Base-by-base conservation (phyloP, 1,284 basidiomycete genomes). In the Chiua sp. region DNA sequence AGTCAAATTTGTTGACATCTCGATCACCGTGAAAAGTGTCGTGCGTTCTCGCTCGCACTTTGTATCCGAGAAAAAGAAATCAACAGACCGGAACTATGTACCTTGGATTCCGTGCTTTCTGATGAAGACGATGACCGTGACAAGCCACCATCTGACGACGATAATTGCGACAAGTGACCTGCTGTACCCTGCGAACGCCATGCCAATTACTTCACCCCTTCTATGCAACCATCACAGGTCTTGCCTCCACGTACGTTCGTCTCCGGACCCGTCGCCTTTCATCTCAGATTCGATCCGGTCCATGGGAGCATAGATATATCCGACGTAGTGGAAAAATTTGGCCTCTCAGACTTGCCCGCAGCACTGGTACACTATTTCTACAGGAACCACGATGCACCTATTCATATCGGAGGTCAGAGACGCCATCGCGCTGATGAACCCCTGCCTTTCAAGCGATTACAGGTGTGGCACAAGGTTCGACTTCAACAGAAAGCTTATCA, bases 1-100 rank as follows among this genome's bases (percentile, higher is more conserved):
- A 13, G 63, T 10, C 72, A 76, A 58, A 74, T 75, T 15, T 72
- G 67, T 52, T 49, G 67, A n/a, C 55, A 60, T 48, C 68, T 76
- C 26, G 68, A 75, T 56, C 54, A 63, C 12, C 11, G 44, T 44
- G 69, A 75, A 11, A 75, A 73, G 59, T 66, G 67, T 42, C 30
- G 53, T 11, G 22, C 47, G 18, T 75, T 76, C 55, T 57, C 70
- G 39, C 60, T 75, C 23, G 56, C 70, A 39, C 22, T 53, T 4
- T 39, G 44, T 15, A 23, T 53, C 3, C 8, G 11, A 10, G 35
- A 33, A 53, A 44, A 28, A 44, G 4, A 23, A 39, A 35, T 28
- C 16, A 16, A 52, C 26, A 26, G 26, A 26, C 26, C 26, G 26
- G 26, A 26, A 26, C 26, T 26, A 26, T 26, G 26, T 26, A 26